Evolutionary conservation across 257 asterid species (phyloP), one percentile per base, ranked within the genome.

Genomic region (Primulina eburnea): DNA sequence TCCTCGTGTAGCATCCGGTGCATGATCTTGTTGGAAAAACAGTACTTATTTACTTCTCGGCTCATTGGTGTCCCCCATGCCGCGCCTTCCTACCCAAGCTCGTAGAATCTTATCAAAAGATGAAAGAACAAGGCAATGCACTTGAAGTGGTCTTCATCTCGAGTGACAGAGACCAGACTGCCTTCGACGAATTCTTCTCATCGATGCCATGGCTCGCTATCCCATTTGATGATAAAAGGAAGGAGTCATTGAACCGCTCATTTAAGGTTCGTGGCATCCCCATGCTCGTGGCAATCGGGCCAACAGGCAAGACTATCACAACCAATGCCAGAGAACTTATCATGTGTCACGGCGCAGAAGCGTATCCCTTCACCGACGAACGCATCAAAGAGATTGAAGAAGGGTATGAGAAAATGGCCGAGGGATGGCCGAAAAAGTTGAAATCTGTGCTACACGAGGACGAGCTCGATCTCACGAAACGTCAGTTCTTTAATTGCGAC

Each of bases 41-140:
- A 26, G 68, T 90, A 65, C 88, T 93, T 28, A 89, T 90, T 50
- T 89, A 84, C 76, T 87, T 93, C 65, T 89, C 91, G 0, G 97
- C 96, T 21, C 90, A 86, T 28, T 87, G 89, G 91, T 89, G 97
- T 68, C 97, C 96, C 11, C 95, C 99, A 3, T 90, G 95, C 83
- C 89, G 88, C 3, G 95, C 95, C 24, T 87, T 93, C 78, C 82
- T 84, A 14, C 96, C 97, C 16, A 67, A 68, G 43, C 95, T 90
- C 56, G 60, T 63, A 28, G 58, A 86, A 75, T 84, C 87, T 1
- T 87, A 89, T 50, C 33, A 80, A 10, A 71, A 87, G 67, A 86
- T 90, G 77, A 93, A 85, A 64, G 70, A 75, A 26, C 81, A 82
- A 38, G 83, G 76, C 30, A 75, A 75, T 3, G 62, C 78, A 0